A percentile compares a stretch with the other conserved stretches of the same genome.
Conservation (phyloP, 176 grass and related monocot genomes). For the Avena atlantica region DNA sequence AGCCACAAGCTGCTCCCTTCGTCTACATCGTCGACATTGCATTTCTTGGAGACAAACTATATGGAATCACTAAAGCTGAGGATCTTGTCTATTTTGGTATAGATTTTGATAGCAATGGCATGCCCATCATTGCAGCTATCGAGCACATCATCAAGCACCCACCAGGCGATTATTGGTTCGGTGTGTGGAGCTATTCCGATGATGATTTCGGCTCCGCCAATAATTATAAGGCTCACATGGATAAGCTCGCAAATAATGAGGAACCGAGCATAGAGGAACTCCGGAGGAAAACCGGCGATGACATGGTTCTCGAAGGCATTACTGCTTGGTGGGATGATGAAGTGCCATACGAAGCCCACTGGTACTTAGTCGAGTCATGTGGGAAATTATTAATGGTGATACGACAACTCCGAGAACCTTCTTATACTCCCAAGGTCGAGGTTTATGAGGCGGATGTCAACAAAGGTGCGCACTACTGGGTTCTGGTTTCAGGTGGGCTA, state of each 20-base stretch:
- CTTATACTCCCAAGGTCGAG: neutral
- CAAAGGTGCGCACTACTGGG: neutral
- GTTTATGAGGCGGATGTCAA: neutral
- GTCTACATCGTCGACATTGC: neutral
- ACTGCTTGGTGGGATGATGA: neutral
- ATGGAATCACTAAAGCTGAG: conserved; percentile 8
- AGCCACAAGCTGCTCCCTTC: conserved; percentile 7
- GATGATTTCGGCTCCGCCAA: too few species aligned
- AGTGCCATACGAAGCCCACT: neutral
- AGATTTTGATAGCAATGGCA: neutral
- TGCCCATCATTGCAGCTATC: neutral
- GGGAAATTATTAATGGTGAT: neutral
- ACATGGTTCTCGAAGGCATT: neutral
- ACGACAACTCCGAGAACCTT: neutral
- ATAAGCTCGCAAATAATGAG: neutral
- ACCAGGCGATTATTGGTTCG: neutral
- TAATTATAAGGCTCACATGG: too few species aligned
- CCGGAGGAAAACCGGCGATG: neutral
- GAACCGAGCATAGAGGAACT: neutral
- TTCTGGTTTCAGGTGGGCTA: neutral
- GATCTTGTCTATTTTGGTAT: neutral
- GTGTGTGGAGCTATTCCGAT: neutral
- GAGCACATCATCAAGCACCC: neutral
- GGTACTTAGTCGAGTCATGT: neutral
- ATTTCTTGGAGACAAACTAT: neutral